These are phyloP conservation scores for Neurospora africana DNA, from an alignment of 495 filamentous ascomycete species.

Conservation along the genomic window DNA sequence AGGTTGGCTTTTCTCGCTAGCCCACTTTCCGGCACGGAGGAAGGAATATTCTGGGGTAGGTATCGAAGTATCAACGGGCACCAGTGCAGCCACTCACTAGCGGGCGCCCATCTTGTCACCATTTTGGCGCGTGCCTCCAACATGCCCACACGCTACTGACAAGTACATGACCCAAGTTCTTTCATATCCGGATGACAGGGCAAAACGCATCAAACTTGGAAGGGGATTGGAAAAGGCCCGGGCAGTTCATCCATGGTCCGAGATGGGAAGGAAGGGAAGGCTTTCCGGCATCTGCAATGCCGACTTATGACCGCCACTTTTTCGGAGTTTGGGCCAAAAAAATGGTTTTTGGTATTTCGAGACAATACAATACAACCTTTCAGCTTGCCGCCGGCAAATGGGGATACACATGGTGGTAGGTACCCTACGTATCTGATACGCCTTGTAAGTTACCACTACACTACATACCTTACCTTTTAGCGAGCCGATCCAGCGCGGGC, in stretches of 20 bases:
- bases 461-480: neutral
- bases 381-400: neutral
- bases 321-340: neutral
- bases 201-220: neutral
- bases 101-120: neutral
- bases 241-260: neutral
- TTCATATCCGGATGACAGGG: constrained; percentile 1
- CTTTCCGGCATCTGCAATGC: neutral
- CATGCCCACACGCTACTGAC: neutral
- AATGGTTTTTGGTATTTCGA: neutral
- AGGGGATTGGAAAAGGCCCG: neutral
- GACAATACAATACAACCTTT: neutral
- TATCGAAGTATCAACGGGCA: neutral
- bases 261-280: neutral
- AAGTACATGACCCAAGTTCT: neutral
- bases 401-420: neutral
- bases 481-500: neutral
- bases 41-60: neutral
- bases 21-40: neutral
- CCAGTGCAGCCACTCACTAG: neutral
- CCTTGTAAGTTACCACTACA: neutral
- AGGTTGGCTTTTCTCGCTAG: neutral
- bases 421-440: neutral
- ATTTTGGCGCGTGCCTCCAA: neutral
- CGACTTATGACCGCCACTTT: constrained; percentile 3